These are phyloP conservation scores for Plantago lanceolata DNA, from an alignment of 305 asterid species.

Conservation along the genomic window DNA sequence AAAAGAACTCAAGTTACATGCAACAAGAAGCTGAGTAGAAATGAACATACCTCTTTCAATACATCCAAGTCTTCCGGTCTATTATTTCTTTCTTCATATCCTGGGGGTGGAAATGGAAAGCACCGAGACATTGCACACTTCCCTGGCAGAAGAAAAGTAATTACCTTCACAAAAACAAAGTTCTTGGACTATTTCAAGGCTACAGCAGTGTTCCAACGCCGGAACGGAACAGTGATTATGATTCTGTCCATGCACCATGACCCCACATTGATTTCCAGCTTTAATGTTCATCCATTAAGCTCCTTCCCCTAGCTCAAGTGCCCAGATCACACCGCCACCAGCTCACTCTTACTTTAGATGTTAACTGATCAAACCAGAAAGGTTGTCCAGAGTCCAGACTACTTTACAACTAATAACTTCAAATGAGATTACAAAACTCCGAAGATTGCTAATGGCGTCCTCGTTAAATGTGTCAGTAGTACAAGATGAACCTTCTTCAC, in stretches of 20 bases:
- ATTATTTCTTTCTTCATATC: slow-evolving; percentile 67
- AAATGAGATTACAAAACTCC: no score
- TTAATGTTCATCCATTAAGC: slow-evolving; percentile 23
- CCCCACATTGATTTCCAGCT: slow-evolving; percentile 40
- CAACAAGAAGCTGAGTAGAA: slow-evolving; percentile 6
- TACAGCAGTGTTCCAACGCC: slow-evolving; percentile 28
- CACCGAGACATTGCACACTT: slow-evolving; percentile 82
- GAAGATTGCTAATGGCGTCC: no score
- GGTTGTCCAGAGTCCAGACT: background rate
- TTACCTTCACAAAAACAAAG: slow-evolving; percentile 25
- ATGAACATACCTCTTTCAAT: slow-evolving; percentile 58
- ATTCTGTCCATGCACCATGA: slow-evolving; percentile 42
- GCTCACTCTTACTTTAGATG: slow-evolving; percentile 19
- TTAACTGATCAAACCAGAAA: slow-evolving; percentile 16
- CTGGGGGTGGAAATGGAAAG: slow-evolving; percentile 86
- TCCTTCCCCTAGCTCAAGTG: slow-evolving; percentile 20
- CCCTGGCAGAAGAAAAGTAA: slow-evolving; percentile 29
- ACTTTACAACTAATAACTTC: no score
- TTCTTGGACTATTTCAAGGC: slow-evolving; percentile 32
- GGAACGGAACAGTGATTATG: slow-evolving; percentile 31
- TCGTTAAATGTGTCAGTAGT: slow-evolving; percentile 24
- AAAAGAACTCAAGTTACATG: background rate
- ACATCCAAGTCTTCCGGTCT: slow-evolving; percentile 43
- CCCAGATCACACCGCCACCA: slow-evolving; percentile 20
- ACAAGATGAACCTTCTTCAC: no score